Evolutionary conservation across 768 basidiomycete genomes (phyloP), one percentile per base, ranked within the genome.

Genomic region (Pulveroboletus frians): DNA sequence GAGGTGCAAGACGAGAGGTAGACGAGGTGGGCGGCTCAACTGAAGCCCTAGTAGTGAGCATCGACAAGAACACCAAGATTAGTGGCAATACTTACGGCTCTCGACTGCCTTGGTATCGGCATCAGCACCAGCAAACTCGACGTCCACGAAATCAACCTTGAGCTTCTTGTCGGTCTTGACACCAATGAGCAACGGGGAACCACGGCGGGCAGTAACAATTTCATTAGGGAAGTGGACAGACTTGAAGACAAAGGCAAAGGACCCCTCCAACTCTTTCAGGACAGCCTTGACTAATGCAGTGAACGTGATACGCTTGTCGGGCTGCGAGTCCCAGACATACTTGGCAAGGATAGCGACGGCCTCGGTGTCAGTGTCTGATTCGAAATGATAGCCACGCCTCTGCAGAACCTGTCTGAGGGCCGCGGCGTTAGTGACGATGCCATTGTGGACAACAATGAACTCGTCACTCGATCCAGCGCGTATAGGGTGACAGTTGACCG

Each of bases 141-240:
- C 96, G 71, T 98, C 96, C 40, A 99, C 95, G 59, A 99, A 98
- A 73, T 99, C 96, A 34, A 98, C 95, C 77, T 99, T 99, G 62
- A 99, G 80, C 72, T 98, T 98, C 79, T 96, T 94, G 68, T 99
- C 95, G 15, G 96, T 98, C 84, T 98, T 98, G 65, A 99, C 95
- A 73, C 96, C 96, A 63, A 99, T 83, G 50, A 98, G 72, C 27
- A 99, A 82, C 26, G 96, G 96, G 13, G 95, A 97, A 59, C 96
- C 96, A 62, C 96, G 89, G 59, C 94, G 92, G 50, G 94, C 92
- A 43, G 90, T 89, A 54, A 98, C 94, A 55, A 94, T 81, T 69
- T 98, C 90, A 58, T 95, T 89, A 37, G 96, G 96, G 77, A 83
- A 99, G 74, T 98, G 93, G 30, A 68, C 70, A 5, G 93, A 96